These are phyloP conservation scores for Clarireedia paspali DNA, from an alignment of 2,329 filamentous ascomycete genomes.

Conservation along the genomic window DNA sequence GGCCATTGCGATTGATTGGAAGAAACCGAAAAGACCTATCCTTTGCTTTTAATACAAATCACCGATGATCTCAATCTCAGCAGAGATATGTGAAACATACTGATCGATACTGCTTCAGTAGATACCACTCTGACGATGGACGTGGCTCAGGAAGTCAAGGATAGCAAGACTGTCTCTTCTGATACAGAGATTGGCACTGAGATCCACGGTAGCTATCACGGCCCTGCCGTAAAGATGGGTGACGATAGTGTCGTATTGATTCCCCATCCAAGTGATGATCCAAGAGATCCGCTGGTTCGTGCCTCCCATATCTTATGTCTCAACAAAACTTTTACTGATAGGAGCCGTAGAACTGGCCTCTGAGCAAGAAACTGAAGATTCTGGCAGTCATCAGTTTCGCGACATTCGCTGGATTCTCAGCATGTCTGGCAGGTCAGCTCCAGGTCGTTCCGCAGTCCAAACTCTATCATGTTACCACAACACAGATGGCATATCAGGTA, in stretches of 20 bases:
- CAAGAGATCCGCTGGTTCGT: slow-evolving; percentile 31
- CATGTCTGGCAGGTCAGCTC: slow-evolving; percentile 31
- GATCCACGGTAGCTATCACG: neutral
- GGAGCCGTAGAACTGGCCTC: slow-evolving; percentile 29
- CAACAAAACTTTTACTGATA: neutral
- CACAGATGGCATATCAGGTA: slow-evolving; percentile 30
- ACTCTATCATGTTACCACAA: slow-evolving; percentile 29
- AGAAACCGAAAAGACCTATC: neutral
- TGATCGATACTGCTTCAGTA: neutral
- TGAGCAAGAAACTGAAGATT: slow-evolving; percentile 28
- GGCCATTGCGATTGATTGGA: neutral
- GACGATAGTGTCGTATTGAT: slow-evolving; percentile 31
- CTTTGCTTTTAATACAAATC: neutral
- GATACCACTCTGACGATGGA: neutral
- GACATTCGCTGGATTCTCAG: slow-evolving; percentile 31
- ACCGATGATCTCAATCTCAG: neutral
- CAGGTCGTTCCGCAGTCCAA: slow-evolving; percentile 30
- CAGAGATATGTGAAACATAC: neutral
- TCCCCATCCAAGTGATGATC: slow-evolving; percentile 30
- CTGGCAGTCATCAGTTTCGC: slow-evolving; percentile 30
- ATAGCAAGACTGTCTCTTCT: neutral
- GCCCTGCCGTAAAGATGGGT: neutral
- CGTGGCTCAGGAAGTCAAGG: neutral
- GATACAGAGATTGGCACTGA: neutral
- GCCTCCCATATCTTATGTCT: neutral